A percentile compares a stretch with the other conserved stretches of the same genome.
These are phyloP conservation scores for Colletotrichum sp. DNA, from an alignment of 2,329 filamentous ascomycete species.

Conservation along the genomic window DNA sequence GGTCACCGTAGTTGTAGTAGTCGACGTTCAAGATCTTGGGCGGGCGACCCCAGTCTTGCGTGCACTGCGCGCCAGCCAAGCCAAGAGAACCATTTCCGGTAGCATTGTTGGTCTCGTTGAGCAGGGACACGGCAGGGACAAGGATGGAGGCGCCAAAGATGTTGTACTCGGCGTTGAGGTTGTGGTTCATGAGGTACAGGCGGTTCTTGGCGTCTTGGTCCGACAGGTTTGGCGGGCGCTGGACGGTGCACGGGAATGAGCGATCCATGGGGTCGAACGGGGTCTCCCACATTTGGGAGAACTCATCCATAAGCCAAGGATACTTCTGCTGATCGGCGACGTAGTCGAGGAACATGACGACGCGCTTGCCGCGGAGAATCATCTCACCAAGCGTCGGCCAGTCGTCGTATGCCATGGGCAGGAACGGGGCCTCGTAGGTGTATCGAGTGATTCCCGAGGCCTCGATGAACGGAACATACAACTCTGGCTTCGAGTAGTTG, in stretches of 20 bases:
- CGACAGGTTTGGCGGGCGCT: constrained; percentile 74
- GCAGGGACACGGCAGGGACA: constrained; percentile 72
- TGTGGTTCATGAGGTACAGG: constrained; percentile 89
- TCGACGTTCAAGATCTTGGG: constrained; percentile 85
- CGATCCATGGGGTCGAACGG: constrained; percentile 74
- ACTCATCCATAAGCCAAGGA: constrained; percentile 88
- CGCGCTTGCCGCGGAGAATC: constrained; percentile 73
- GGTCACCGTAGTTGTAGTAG: constrained; percentile 77
- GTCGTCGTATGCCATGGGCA: constrained; percentile 73
- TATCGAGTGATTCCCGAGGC: constrained; percentile 74
- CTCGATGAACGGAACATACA: constrained; percentile 74
- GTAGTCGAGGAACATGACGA: constrained; percentile 86
- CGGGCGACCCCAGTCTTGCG: constrained; percentile 64
- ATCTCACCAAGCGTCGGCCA: constrained; percentile 86
- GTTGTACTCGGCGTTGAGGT: constrained; percentile 80
- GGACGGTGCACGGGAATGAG: constrained; percentile 76
- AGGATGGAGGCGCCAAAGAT: constrained; percentile 68
- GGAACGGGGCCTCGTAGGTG: constrained; percentile 73
- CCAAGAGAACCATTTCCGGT: constrained; percentile 72
- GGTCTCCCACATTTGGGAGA: constrained; percentile 89
- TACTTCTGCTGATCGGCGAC: constrained; percentile 77
- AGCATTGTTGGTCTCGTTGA: constrained; percentile 75
- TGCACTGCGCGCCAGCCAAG: constrained; percentile 66
- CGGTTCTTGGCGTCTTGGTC: constrained; percentile 59
- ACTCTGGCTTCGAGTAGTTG: constrained; percentile 67